Conservation (phyloP, 257 asterid genomes). For the Lycium ferocissimum region DNA sequence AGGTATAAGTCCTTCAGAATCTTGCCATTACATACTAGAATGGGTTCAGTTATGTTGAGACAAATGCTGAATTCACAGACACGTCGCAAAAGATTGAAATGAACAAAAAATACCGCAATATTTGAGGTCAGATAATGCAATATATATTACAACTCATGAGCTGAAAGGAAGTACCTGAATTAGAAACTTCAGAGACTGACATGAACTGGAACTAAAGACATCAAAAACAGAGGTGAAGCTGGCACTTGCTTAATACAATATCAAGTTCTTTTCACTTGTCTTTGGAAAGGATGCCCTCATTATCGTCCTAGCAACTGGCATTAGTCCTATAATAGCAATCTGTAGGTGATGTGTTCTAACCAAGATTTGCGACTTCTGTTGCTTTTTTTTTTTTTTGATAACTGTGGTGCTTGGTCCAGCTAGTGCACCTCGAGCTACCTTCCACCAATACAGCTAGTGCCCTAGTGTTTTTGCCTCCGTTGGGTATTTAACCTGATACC, state of each 20-base stretch:
- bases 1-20: neutral
- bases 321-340: neutral
- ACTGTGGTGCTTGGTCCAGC: too few species aligned
- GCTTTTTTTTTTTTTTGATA: too few species aligned
- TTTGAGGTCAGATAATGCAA: neutral
- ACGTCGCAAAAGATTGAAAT: neutral
- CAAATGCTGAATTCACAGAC: neutral
- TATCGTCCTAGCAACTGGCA: neutral
- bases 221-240: neutral
- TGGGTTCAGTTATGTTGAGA: neutral
- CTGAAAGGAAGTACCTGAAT: neutral
- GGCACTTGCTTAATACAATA: neutral
- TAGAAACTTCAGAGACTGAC: neutral
- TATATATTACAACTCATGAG: neutral
- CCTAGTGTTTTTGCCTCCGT: too few species aligned
- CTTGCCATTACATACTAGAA: neutral
- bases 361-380: too few species aligned
- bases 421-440: too few species aligned
- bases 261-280: neutral
- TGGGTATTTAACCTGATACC: too few species aligned
- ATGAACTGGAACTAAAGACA: neutral
- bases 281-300: neutral
- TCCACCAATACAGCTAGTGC: too few species aligned
- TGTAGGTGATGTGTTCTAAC: neutral
- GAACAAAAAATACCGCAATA: neutral